These are phyloP conservation scores for Wallacemonas rigidus DNA, from an alignment of 208 protist species.

Conservation along the genomic window DNA sequence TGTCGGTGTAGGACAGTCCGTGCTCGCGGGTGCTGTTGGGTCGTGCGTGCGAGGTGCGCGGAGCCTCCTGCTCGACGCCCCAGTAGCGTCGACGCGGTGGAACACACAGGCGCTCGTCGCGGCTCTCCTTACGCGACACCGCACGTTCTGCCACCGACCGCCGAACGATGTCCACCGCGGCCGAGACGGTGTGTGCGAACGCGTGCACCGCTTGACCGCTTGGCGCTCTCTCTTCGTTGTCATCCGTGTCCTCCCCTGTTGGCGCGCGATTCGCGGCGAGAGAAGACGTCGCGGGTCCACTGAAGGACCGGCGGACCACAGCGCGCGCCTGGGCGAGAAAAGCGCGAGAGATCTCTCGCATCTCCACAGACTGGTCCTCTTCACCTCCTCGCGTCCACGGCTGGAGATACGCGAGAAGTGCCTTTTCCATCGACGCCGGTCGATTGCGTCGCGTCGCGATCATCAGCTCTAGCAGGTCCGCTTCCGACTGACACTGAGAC, in stretches of 20 bases:
- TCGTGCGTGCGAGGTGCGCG: not conserved
- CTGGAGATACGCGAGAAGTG: conserved; percentile 5
- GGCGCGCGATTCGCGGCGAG: no score
- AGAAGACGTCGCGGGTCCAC: conserved; percentile 11
- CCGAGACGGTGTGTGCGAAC: conserved; percentile 16
- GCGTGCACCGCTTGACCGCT: not conserved
- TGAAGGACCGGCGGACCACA: conserved; percentile 19
- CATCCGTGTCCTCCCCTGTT: no score
- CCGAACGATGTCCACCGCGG: not conserved
- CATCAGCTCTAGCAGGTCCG: conserved; percentile 32
- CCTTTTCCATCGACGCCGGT: conserved; percentile 5
- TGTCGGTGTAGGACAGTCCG: not conserved
- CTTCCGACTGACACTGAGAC: conserved; percentile 25
- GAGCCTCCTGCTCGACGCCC: conserved; percentile 7
- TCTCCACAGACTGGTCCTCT: conserved; percentile 5
- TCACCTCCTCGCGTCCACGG: conserved; percentile 12
- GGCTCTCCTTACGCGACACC: not conserved
- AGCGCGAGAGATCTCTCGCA: conserved; percentile 4
- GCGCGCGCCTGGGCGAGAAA: conserved; percentile 16
- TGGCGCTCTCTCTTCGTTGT: no score
- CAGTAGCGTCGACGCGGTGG: not conserved
- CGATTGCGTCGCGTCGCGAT: conserved; percentile 32
- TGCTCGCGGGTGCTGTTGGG: no score
- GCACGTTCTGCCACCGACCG: not conserved
- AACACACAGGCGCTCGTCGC: not conserved